Evolutionary conservation across 2,329 filamentous ascomycete genomes (phyloP), one percentile per base, ranked within the genome.

Genomic region (Apiospora marii): DNA sequence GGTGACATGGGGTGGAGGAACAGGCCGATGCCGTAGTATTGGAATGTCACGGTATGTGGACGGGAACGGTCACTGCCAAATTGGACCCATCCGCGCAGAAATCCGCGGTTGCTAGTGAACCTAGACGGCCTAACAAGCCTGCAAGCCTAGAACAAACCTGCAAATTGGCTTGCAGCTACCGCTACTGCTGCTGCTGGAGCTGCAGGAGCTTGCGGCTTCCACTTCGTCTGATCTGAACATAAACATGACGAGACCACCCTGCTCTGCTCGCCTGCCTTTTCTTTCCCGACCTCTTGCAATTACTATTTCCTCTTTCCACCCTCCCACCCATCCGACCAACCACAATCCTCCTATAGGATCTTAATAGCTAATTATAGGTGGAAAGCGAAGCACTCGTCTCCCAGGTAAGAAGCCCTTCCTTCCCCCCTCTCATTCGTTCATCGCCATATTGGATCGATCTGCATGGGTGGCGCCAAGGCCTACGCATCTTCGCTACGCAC

Each of bases 171-270:
- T n/a, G 37, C 7, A 7, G 46, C 46, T 49, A 49, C 46, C 46
- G 46, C 46, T 49, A 49, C 46, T 49, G 8, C 22, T 30, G 12
- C 49, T 58, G 24, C 51, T 24, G 49, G 24, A 30, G 51, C 24
- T 27, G 16, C 51, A 30, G 51, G 4, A 6, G 16, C 16, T n/a
- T 16, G 2, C 27, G 16, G 51, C 27, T 58, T 61, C 53, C 53
- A 27, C 53, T 61, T 61, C 53, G 16, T 61, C 30, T 61, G 53
- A 34, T n/a, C 30, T n/a, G 58, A 37, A 64, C 58, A 64, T 64
- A 64, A 64, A 64, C 58, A 64, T 64, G 58, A 41, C 58, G 58
- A 64, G 58, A 41, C 34, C 58, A 41, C 34, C 58, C 58, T 64
- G 30, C 34, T 37, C 27, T 30, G 27, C 27, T 30, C 27, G 27